Base-by-base conservation (phyloP, 2,329 filamentous ascomycete genomes). In the Cryphonectria carpinicola region DNA sequence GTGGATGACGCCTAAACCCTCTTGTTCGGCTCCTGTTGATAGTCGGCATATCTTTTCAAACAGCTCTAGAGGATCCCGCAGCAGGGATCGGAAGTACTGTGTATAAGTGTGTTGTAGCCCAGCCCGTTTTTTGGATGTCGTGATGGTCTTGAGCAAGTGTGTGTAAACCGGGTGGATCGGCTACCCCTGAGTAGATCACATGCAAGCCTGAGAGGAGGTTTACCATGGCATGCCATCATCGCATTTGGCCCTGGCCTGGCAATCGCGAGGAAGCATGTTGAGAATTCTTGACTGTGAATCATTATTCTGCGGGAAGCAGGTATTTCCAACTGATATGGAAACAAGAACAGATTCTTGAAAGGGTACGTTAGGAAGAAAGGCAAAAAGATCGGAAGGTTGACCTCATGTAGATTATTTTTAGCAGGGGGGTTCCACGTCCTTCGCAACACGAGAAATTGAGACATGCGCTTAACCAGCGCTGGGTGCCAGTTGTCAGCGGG, bases 361-460 rank as follows among this genome's bases (percentile, higher is more conserved):
- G 28, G 22, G 35, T 19, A 37, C 37, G 17, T 19, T 25, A 49
- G 8, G 22, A 54, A 60, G 62, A 69, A 3, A 13, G 10, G 11
- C n/a, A 61, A 46, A 43, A 46, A 37, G 61, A 54, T 67, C 70
- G 60, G 64, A 49, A 56, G 64, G 67, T 70, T 65, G 64, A 71
- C 37, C 64, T 67, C 70, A 70, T 69, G 32, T 67, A 70, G 37
- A 65, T 71, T 71, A 72, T 72, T 72, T 72, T 72, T 72, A 72
- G 67, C 69, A 58, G 71, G 62, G 71, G 62, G 69, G 52, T 70
- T 70, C 66, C 64, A 60, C 58, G 61, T 41, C 62, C 37, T 25
- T 49, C 65, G 46, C 70, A 72, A 72, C 71, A 72, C 71, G 71
- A 72, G 71, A 72, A 71, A 71, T 60, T 56, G 66, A 70, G 69